A percentile compares a stretch with the other conserved stretches of the same genome.
These are phyloP conservation scores for Claviceps sorghi DNA, from an alignment of 2,329 filamentous ascomycete genomes.

Conservation along the genomic window DNA sequence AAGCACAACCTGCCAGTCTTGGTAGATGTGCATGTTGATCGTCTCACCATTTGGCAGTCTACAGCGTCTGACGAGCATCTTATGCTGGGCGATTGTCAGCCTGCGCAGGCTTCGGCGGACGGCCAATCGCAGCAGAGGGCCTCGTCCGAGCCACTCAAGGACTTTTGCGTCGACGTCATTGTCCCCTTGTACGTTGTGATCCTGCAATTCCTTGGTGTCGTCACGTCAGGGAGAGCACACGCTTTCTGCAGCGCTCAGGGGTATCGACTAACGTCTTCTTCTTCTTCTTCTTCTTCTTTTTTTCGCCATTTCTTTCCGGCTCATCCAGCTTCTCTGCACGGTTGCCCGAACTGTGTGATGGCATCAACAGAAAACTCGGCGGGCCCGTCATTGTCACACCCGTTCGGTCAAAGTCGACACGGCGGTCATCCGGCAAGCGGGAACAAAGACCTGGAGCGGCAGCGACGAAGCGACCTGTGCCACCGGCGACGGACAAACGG, in stretches of 20 bases:
- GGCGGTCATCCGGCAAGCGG: slow-evolving; percentile 25
- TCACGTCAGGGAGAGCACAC: no score
- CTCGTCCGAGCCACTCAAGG: slow-evolving; percentile 49
- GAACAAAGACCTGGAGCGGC: slow-evolving; percentile 38
- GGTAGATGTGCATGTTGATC: slow-evolving; percentile 61
- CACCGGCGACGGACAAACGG: slow-evolving; percentile 28
- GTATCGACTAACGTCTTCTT: no score
- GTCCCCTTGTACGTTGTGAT: slow-evolving; percentile 51
- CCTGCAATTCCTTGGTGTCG: no score
- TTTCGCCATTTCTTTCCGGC: no score
- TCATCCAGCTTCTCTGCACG: slow-evolving; percentile 52
- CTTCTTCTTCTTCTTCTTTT: no score
- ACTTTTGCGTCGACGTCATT: slow-evolving; percentile 70
- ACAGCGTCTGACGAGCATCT: slow-evolving; percentile 47
- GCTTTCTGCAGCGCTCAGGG: no score
- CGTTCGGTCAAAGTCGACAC: slow-evolving; percentile 34
- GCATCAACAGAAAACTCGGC: slow-evolving; percentile 61
- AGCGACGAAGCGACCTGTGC: slow-evolving; percentile 31
- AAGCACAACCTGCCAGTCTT: slow-evolving; percentile 50
- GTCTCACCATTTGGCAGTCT: slow-evolving; percentile 73
- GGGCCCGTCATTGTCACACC: slow-evolving; percentile 49
- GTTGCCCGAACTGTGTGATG: slow-evolving; percentile 54
- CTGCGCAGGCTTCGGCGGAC: slow-evolving; percentile 16
- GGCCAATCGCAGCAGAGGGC: slow-evolving; percentile 24
- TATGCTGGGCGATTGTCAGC: slow-evolving; percentile 34